A percentile compares a stretch with the other conserved stretches of the same genome.
These are phyloP conservation scores for Magnolia officinalis DNA, from an alignment of 164 flowering plant species.

Conservation along the genomic window DNA sequence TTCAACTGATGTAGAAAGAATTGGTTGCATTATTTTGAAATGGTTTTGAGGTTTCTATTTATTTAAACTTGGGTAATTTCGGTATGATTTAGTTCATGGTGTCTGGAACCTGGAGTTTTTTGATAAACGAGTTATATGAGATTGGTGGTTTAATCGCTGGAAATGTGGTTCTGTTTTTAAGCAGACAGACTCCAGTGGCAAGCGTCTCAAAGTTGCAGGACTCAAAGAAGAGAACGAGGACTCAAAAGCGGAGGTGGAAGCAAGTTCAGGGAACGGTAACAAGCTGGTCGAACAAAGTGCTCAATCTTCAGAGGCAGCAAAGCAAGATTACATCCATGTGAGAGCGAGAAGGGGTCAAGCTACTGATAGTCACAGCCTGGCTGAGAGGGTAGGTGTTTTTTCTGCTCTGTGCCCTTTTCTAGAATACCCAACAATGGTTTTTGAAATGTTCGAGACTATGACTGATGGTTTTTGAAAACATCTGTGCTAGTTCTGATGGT, in stretches of 20 bases:
- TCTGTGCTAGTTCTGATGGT: neutral
- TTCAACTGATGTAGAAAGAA: no score
- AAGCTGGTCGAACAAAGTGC: constrained; percentile 41
- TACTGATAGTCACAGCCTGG: constrained; percentile 97
- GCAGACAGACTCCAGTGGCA: constrained; percentile 47
- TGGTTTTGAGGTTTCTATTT: neutral
- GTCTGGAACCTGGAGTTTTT: neutral
- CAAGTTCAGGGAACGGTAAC: constrained; percentile 41
- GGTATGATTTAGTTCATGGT: neutral
- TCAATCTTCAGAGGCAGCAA: constrained; percentile 59
- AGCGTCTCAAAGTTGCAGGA: constrained; percentile 44
- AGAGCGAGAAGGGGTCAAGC: constrained; percentile 99
- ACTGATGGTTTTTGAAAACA: neutral
- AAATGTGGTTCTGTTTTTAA: neutral
- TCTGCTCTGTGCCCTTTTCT: neutral
- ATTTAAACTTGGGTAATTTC: neutral
- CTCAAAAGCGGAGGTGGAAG: constrained; percentile 55
- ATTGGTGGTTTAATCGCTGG: neutral
- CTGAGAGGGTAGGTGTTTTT: constrained; percentile 70
- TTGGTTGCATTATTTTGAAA: neutral
- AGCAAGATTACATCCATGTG: constrained; percentile 84
- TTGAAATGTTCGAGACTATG: neutral
- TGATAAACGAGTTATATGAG: neutral
- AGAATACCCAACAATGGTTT: neutral
- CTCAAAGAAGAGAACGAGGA: constrained; percentile 41